phyloP scores from a whole-genome alignment of 2,329 filamentous ascomycete genomes.

The Chalaropsis thielavioides region DNA sequence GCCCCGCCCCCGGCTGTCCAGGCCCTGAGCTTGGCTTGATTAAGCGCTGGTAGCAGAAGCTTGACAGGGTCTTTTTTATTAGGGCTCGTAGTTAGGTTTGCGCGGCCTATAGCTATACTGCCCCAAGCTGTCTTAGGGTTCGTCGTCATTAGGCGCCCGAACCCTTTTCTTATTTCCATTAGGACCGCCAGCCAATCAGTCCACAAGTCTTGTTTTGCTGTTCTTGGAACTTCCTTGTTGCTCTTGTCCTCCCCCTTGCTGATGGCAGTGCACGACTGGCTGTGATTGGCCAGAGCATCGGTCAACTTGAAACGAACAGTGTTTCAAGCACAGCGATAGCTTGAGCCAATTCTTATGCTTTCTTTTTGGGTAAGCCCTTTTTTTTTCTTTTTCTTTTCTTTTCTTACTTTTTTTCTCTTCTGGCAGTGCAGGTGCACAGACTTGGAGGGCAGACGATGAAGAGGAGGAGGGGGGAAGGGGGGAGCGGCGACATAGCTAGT shows the following conservation, averaged over 20 bases:
- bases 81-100: background rate
- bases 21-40: background rate
- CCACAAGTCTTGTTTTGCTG: too few species aligned
- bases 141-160: background rate
- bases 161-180: background rate
- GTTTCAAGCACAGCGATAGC: background rate
- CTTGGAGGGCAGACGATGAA: background rate
- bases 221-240: background rate
- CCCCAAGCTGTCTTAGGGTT: background rate
- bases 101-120: background rate
- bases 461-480: background rate
- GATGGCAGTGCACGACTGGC: too few species aligned
- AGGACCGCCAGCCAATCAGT: background rate
- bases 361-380: background rate
- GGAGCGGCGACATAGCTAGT: background rate
- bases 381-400: background rate
- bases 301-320: background rate
- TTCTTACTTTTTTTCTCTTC: background rate
- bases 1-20: too few species aligned
- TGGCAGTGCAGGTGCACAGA: background rate
- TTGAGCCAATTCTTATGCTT: background rate
- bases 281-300: background rate
- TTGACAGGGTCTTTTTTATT: background rate
- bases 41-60: background rate
- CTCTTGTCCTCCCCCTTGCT: background rate